Evolutionary conservation across 805 yeast genomes (phyloP), one percentile per base, ranked within the genome.

Genomic region (Sporopachydermia quercuum): DNA sequence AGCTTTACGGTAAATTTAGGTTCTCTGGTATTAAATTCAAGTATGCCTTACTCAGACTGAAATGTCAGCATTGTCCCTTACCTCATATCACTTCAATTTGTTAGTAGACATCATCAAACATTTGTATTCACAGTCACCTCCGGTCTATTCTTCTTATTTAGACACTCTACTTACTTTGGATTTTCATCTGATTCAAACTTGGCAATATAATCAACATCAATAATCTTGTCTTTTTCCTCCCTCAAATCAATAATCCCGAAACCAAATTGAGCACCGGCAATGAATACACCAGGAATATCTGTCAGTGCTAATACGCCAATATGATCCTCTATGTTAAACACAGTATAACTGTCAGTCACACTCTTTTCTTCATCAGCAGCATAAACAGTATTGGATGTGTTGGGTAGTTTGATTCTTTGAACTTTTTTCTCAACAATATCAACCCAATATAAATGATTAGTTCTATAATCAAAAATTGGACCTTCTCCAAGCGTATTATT

Each of bases 261-360:
- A 15, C 94, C 95, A 35, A 61, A 59, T 49, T 73, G 71, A 38
- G 72, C 70, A 39, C 86, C 91, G 42, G 74, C 71, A 14, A 80
- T 61, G 2, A 63, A 59, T 47, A 72, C 66, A 30, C 69, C 70
- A 44, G 77, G 64, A 5, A 53, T 45, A 3, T 58, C 51, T 1
- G 91, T 75, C 19, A 84, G 68, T 14, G 76, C 82, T 45, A 86
- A 67, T 13, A 79, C 87, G 11, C 95, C 94, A 38, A 82, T 61
- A 3, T 72, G 61, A 30, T 65, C 68, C 5, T 54, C 53, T 34
- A 69, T 56, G 35, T 54, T 51, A 38, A 71, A 51, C 13, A 60
- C 55, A 42, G 66, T 61, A 45, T 66, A 73, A 14, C 54, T 49
- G 13, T 42, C 49, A 35, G 41, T 44, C 17, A 54, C 46, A 15